Evolutionary conservation across 306 rosid species (phyloP), one percentile per base, ranked within the genome.

Genomic region (Vigna trinervia): DNA sequence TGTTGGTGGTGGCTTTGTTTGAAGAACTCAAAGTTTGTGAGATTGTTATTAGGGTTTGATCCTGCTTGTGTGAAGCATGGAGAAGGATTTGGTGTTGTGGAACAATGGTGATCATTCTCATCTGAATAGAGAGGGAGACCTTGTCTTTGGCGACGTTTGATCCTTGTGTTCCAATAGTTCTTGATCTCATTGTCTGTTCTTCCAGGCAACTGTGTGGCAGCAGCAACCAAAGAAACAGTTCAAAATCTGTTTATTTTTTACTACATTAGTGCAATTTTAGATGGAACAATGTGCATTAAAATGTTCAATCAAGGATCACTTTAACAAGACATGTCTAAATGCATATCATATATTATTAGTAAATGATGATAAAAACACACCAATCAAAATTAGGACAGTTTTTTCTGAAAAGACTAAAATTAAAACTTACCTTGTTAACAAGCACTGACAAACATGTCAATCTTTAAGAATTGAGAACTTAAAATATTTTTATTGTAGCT

Each of bases 121-220:
- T 76, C 78, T 4, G 96, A 84, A 73, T 95, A 92, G 0, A 90
- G 83, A 10, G 97, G 91, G 2, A 92, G 72, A 30, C 98, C 97
- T 66, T 89, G 96, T 23, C 97, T 89, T 62, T 88, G 89, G 6
- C 96, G 86, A 5, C 96, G 75, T 69, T 92, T 92, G 13, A 95
- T 82, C 53, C 98, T 89, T 1, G 98, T 92, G 84, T 95, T 92
- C 98, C 97, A 92, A 8, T 90, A 95, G 73, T 92, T 95, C 83
- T 95, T 94, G 38, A 94, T 94, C 60, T 94, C 98, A 51, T 94
- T 92, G 78, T 94, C 98, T 8, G 98, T 94, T 90, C 98, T 85
- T 48, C 98, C 98, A 0, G 98, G 98, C 32, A 95, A 75, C 98
- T 95, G 19, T 3, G 58, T 22, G 5, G 80, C 48, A 70, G 23